Conservation (phyloP, 768 basidiomycete genomes). For the Pleurotus citrinopileatus region DNA sequence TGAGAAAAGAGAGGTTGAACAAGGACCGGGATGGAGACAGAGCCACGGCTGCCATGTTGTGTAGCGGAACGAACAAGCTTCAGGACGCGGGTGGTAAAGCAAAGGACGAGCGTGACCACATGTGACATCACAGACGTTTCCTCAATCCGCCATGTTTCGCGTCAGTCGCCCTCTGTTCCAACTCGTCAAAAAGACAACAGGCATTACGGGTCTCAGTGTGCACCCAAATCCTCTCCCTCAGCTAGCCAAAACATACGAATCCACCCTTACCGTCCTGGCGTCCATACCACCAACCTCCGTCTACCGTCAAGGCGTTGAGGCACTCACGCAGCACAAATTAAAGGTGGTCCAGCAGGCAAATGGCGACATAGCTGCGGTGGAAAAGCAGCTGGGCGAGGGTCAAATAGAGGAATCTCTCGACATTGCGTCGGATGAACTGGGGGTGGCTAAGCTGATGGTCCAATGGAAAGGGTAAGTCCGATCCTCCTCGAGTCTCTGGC, state of each 20-base stretch:
- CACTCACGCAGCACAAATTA: slow-evolving; percentile 78
- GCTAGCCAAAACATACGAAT: slow-evolving; percentile 70
- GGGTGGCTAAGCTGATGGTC: slow-evolving; percentile 76
- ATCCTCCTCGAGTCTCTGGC: background rate
- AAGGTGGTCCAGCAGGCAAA: slow-evolving; percentile 66
- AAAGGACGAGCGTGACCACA: background rate
- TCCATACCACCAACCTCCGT: slow-evolving; percentile 79
- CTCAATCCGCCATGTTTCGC: slow-evolving; percentile 65
- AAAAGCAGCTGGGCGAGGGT: slow-evolving; percentile 77
- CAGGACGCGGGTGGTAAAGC: no score
- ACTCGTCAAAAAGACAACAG: slow-evolving; percentile 76
- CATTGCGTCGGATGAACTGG: slow-evolving; percentile 80
- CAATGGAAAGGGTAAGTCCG: slow-evolving; percentile 92
- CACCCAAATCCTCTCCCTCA: slow-evolving; percentile 84
- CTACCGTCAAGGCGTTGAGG: slow-evolving; percentile 88
- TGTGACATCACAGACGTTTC: slow-evolving; percentile 22
- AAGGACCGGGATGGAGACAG: slow-evolving; percentile 20
- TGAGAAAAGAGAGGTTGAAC: slow-evolving; percentile 13
- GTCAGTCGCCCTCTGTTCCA: slow-evolving; percentile 69
- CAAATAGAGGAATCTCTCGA: slow-evolving; percentile 85
- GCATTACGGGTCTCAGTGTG: slow-evolving; percentile 79
- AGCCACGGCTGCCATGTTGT: slow-evolving; percentile 6
- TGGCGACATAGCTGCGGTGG: slow-evolving; percentile 63
- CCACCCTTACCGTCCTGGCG: slow-evolving; percentile 67
- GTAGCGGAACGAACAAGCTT: background rate